phyloP scores from a whole-genome alignment of 1,284 basidiomycete species.

The Coniferiporia sulphurascens region DNA sequence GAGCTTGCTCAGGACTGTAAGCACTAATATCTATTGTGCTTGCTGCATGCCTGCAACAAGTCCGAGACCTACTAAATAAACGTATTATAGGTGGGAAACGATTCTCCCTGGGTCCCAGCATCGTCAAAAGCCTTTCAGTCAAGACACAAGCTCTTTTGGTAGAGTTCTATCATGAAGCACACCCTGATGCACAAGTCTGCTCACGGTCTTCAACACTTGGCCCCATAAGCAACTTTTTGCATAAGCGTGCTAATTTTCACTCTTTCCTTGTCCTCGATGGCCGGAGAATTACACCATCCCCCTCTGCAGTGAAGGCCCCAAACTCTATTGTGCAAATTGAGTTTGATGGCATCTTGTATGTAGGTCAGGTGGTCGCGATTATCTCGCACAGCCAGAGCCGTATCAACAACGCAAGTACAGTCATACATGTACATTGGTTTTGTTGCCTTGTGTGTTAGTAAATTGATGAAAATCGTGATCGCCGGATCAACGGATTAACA shows the following conservation, averaged over 20 bases:
- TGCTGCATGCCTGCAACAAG: background rate
- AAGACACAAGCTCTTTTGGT: background rate
- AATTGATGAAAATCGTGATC: too few species aligned
- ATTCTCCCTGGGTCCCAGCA: background rate
- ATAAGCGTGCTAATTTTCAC: background rate
- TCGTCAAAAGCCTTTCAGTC: background rate
- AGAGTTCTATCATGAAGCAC: slow-evolving; percentile 1
- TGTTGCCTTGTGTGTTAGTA: too few species aligned
- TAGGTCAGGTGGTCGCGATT: slow-evolving; percentile 1
- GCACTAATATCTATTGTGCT: background rate
- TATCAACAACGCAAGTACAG: background rate
- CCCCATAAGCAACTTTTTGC: background rate
- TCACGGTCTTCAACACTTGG: background rate
- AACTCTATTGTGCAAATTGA: slow-evolving; percentile 11
- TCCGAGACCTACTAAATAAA: background rate
- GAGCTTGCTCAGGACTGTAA: background rate
- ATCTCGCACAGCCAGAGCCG: background rate
- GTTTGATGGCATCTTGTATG: background rate
- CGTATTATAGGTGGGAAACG: background rate
- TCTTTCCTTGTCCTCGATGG: background rate
- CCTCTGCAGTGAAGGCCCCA: background rate
- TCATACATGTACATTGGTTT: slow-evolving; percentile 10
- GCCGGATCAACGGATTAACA: too few species aligned
- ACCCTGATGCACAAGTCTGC: slow-evolving; percentile 1
- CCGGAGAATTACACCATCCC: background rate